phyloP scores from a whole-genome alignment of 2,329 filamentous ascomycete genomes.

The Eurotiales sp. region DNA sequence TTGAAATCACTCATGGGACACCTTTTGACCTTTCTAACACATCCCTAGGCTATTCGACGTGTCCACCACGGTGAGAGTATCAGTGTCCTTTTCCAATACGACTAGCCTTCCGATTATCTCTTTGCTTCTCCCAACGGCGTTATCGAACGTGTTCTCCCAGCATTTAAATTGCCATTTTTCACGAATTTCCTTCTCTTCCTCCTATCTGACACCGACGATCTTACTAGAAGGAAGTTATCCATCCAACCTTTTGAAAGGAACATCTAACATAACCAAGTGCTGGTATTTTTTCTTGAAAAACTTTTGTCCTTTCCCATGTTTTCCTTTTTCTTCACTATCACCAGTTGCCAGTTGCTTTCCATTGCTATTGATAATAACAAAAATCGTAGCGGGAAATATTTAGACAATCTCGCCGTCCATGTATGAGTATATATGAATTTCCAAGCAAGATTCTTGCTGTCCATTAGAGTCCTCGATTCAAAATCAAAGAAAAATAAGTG shows the following conservation, averaged over 20 bases:
- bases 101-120: slow-evolving; percentile 41
- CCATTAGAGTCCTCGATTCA: slow-evolving; percentile 1
- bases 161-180: neutral
- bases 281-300: slow-evolving; percentile 17
- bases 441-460: slow-evolving; percentile 11
- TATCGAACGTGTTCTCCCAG: neutral
- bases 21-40: slow-evolving; percentile 26
- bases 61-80: slow-evolving; percentile 98
- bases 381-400: neutral
- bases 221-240: neutral
- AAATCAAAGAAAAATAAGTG: neutral
- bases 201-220: neutral
- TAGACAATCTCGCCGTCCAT: slow-evolving; percentile 21
- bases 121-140: neutral
- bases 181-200: neutral
- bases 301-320: slow-evolving; percentile 1
- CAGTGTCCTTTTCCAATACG: slow-evolving; percentile 87
- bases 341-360: neutral
- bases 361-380: neutral
- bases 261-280: slow-evolving; percentile 14
- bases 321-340: neutral
- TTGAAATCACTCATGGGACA: neutral
- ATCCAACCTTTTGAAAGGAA: neutral
- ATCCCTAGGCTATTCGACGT: slow-evolving; percentile 71
- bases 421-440: slow-evolving; percentile 21